Percentiles rank a stretch among this genome's conserved stretches.
Conservation (phyloP, 768 basidiomycete genomes). For the Tulasnella sp. region DNA sequence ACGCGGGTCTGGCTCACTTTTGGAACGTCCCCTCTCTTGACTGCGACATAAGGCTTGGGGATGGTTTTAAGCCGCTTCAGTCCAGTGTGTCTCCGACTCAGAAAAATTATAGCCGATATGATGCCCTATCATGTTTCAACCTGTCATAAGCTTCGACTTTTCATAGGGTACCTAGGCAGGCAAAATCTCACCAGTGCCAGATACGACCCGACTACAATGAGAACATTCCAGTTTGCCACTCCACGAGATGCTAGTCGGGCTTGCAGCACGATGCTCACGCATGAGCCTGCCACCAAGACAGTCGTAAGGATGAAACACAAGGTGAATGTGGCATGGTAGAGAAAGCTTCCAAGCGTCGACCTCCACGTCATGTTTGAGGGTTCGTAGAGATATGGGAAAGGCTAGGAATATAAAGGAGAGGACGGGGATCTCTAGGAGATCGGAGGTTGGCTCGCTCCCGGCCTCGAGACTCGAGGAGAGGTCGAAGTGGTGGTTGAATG, state of each 20-base stretch:
- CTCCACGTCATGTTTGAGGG: not conserved
- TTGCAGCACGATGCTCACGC: conserved; percentile 32
- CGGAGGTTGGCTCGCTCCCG: not conserved
- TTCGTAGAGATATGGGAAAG: not conserved
- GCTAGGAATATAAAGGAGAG: not conserved
- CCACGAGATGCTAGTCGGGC: conserved; percentile 26
- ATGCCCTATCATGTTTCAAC: conserved; percentile 26
- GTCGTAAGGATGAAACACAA: conserved; percentile 29
- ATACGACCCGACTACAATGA: conserved; percentile 36
- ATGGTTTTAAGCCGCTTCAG: conserved; percentile 26
- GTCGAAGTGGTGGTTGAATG: not conserved
- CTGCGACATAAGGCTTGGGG: conserved; percentile 33
- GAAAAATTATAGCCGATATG: conserved; percentile 26
- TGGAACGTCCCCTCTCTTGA: conserved; percentile 36
- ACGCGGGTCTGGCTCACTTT: not conserved
- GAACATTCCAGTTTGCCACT: conserved; percentile 36
- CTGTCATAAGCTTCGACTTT: conserved; percentile 2
- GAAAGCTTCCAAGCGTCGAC: conserved; percentile 17
- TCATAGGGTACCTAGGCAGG: not conserved
- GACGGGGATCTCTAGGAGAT: conserved; percentile 6
- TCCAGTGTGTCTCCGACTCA: conserved; percentile 33
- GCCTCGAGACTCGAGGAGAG: not conserved
- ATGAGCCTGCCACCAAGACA: conserved; percentile 30
- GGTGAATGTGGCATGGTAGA: conserved; percentile 30
- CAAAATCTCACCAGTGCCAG: conserved; percentile 33